These are phyloP conservation scores for Yamagishiella unicocca DNA, from an alignment of 139 green algal genomes.

Conservation along the genomic window DNA sequence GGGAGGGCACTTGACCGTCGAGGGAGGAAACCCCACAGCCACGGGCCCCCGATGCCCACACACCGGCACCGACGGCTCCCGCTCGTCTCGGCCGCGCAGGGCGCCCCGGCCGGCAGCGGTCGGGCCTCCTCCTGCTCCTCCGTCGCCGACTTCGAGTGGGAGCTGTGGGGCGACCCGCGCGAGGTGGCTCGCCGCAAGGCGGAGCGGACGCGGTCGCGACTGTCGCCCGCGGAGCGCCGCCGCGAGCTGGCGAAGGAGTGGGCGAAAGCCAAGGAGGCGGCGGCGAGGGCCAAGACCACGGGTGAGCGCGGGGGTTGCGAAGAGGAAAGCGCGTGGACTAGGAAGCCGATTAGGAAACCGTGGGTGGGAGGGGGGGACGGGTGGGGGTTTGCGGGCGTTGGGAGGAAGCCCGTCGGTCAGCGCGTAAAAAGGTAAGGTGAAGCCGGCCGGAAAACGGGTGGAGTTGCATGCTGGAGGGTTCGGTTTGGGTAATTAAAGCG, in stretches of 20 bases:
- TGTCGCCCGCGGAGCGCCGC: slow-evolving; percentile 35
- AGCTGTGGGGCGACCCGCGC: slow-evolving; percentile 86
- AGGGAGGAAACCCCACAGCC: too few species aligned
- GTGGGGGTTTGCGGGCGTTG: background rate
- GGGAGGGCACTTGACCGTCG: too few species aligned
- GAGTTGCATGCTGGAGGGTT: too few species aligned
- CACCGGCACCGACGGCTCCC: too few species aligned
- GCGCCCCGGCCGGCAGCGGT: too few species aligned
- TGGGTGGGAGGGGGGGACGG: background rate
- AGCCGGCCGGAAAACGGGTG: background rate
- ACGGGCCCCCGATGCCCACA: too few species aligned
- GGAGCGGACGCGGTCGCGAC: slow-evolving; percentile 26
- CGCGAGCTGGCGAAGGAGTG: slow-evolving; percentile 54
- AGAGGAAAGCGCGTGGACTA: background rate
- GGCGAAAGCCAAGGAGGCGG: slow-evolving; percentile 43
- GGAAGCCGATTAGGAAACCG: background rate
- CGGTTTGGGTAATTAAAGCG: too few species aligned
- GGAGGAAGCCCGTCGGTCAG: background rate
- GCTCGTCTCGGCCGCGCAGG: too few species aligned
- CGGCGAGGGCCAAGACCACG: slow-evolving; percentile 47
- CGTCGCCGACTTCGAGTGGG: slow-evolving; percentile 74
- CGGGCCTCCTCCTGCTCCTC: slow-evolving; percentile 37
- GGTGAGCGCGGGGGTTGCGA: slow-evolving; percentile 10
- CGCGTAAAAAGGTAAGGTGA: background rate
- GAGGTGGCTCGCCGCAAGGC: slow-evolving; percentile 70